Evolutionary conservation across 2,329 filamentous ascomycete species (phyloP).

Genomic region (Boeremia exigua): DNA sequence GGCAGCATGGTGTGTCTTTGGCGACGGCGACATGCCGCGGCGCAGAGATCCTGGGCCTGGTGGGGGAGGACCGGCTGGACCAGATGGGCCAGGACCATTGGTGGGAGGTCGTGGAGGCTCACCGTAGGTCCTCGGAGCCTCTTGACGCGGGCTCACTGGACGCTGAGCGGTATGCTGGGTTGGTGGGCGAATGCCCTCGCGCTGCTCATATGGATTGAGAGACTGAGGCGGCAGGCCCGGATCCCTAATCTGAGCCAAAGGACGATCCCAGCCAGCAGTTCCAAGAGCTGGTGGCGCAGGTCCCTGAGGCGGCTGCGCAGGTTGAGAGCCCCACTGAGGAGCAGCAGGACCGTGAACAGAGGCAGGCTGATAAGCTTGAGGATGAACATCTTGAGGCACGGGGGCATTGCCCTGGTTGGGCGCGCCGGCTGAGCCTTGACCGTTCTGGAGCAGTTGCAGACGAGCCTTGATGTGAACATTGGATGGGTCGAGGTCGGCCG

Average conservation of each 20-base stretch:
- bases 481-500: conserved; percentile 88
- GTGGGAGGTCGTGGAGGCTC: conserved; percentile 65
- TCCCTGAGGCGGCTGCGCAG: conserved; percentile 67
- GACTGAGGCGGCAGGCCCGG: conserved; percentile 70
- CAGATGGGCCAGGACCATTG: conserved; percentile 51
- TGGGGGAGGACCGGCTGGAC: conserved; percentile 49
- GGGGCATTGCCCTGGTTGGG: conserved; percentile 76
- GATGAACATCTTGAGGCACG: conserved; percentile 95
- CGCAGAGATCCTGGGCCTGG: conserved; percentile 51
- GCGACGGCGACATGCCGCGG: conserved; percentile 63
- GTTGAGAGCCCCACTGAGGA: conserved; percentile 87
- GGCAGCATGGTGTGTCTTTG: conserved; percentile 62
- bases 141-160: conserved; percentile 77
- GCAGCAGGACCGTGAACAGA: conserved; percentile 83
- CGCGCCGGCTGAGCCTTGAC: conserved; percentile 71
- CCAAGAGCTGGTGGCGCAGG: conserved; percentile 64
- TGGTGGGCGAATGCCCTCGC: conserved; percentile 73
- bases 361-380: conserved; percentile 86
- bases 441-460: conserved; percentile 84
- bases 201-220: conserved; percentile 81
- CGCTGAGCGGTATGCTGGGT: conserved; percentile 68
- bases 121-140: conserved; percentile 72
- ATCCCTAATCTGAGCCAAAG: conserved; percentile 76
- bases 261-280: conserved; percentile 65
- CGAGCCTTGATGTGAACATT: conserved; percentile 98